phyloP scores from a whole-genome alignment of 228 moss, liverwort and hornwort genomes.

The Sphagnum fallax region DNA sequence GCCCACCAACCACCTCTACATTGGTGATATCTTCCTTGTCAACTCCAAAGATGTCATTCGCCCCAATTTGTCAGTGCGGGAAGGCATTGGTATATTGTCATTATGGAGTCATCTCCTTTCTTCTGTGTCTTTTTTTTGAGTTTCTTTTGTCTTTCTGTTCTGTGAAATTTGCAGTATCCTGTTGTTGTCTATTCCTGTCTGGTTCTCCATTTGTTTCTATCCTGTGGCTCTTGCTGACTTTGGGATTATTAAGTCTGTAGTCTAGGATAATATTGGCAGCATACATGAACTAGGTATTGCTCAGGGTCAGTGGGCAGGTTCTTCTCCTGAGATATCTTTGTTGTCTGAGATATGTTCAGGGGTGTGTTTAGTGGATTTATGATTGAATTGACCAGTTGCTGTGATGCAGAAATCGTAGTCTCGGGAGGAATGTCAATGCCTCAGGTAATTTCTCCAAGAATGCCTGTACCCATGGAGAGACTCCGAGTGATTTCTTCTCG shows the following conservation, averaged over 20 bases:
- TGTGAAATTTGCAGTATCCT: too few relatives aligned
- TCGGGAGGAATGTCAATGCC: constrained; percentile 99
- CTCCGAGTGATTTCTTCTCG: too few relatives aligned
- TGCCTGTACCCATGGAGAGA: constrained; percentile 23
- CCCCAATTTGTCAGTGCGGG: constrained; percentile 95
- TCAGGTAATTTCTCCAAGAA: constrained; percentile 76
- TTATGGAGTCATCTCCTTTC: not conserved
- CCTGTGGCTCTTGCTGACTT: not conserved
- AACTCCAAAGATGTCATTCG: constrained; percentile 86
- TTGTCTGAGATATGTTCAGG: too few relatives aligned
- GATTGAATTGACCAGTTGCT: too few relatives aligned
- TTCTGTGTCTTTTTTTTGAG: too few relatives aligned
- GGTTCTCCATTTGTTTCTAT: not conserved
- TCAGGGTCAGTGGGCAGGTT: too few relatives aligned
- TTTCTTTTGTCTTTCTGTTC: too few relatives aligned
- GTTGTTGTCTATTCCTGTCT: not conserved
- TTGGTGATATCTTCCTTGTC: constrained; percentile 96
- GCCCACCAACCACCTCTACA: constrained; percentile 97
- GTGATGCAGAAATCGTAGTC: constrained; percentile 81
- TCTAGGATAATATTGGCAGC: not conserved
- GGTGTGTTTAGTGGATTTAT: too few relatives aligned
- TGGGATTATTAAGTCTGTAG: not conserved
- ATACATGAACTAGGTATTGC: too few relatives aligned
- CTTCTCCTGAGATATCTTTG: too few relatives aligned
- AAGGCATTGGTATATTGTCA: constrained; percentile 74